Percentiles rank a stretch among this genome's conserved stretches.
These are phyloP conservation scores for Phytophthora pluvialis DNA, from an alignment of 352 stramenopile genomes.

Conservation along the genomic window DNA sequence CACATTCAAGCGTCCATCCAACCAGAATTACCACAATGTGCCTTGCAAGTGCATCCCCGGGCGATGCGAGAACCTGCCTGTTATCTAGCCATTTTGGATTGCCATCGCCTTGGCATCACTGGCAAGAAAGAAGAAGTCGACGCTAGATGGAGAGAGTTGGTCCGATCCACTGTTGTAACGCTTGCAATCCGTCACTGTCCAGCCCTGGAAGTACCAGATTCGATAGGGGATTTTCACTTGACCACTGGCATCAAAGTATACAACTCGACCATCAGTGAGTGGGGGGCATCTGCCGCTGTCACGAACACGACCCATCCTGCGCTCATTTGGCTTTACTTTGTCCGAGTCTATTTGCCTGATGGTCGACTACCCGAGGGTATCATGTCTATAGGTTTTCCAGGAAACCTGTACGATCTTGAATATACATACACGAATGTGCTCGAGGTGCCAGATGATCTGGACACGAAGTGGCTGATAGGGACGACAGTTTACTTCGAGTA, in stretches of 20 bases:
- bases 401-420: slow-evolving; percentile 38
- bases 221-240: slow-evolving; percentile 30
- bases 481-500: slow-evolving; percentile 35
- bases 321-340: slow-evolving; percentile 23
- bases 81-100: slow-evolving; percentile 40
- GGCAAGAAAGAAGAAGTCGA: slow-evolving; percentile 18
- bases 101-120: slow-evolving; percentile 17
- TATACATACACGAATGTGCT: slow-evolving; percentile 42
- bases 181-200: slow-evolving; percentile 41
- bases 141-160: slow-evolving; percentile 18
- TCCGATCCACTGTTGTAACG: slow-evolving; percentile 26
- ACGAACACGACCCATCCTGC: slow-evolving; percentile 33
- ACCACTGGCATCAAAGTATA: slow-evolving; percentile 40
- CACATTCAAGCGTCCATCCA: slow-evolving; percentile 32
- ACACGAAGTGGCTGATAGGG: slow-evolving; percentile 41
- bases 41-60: slow-evolving; percentile 38
- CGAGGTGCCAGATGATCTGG: slow-evolving; percentile 43
- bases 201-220: slow-evolving; percentile 23
- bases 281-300: slow-evolving; percentile 33
- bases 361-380: slow-evolving; percentile 18
- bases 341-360: slow-evolving; percentile 27
- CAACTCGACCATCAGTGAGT: slow-evolving; percentile 40
- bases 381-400: slow-evolving; percentile 15
- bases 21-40: slow-evolving; percentile 18
- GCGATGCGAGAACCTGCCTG: slow-evolving; percentile 22